phyloP scores from a whole-genome alignment of 768 basidiomycete genomes.

The Serendipita vermifera region DNA sequence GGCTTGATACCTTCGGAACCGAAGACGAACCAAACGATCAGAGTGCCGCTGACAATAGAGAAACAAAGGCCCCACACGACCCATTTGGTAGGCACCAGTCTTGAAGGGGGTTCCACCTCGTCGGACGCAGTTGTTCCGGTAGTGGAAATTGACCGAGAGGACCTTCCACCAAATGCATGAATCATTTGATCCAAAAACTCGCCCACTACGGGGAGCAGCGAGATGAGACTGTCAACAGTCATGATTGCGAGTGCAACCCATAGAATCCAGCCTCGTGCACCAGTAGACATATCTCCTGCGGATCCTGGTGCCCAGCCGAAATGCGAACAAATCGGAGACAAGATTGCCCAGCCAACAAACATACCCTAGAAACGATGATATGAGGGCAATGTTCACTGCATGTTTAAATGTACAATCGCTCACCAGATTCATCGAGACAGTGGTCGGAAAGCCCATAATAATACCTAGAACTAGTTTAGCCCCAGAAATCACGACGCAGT shows the following conservation, averaged over 20 bases:
- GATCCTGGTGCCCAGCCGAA: constrained; percentile 89
- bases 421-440: constrained; percentile 83
- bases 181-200: constrained; percentile 31
- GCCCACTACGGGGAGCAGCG: constrained; percentile 59
- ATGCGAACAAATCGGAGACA: constrained; percentile 77
- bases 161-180: constrained; percentile 16
- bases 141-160: not conserved
- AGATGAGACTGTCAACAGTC: constrained; percentile 83
- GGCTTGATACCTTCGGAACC: constrained; percentile 85
- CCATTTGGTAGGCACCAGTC: constrained; percentile 73
- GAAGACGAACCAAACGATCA: constrained; percentile 80
- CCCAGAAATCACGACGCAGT: constrained; percentile 12
- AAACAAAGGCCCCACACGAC: constrained; percentile 50
- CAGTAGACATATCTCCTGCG: constrained; percentile 72
- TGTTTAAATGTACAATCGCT: constrained; percentile 17
- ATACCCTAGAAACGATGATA: constrained; percentile 51
- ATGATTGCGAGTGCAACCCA: constrained; percentile 93
- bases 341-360: constrained; percentile 89
- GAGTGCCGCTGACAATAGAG: constrained; percentile 56
- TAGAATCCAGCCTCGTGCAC: constrained; percentile 93
- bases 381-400: constrained; percentile 12
- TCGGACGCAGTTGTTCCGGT: constrained; percentile 29
- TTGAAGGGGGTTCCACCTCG: constrained; percentile 63
- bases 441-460: constrained; percentile 96
- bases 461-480: constrained; percentile 41